These are phyloP conservation scores for Wickerhamomyces silvicola DNA, from an alignment of 805 yeast species.

Conservation along the genomic window DNA sequence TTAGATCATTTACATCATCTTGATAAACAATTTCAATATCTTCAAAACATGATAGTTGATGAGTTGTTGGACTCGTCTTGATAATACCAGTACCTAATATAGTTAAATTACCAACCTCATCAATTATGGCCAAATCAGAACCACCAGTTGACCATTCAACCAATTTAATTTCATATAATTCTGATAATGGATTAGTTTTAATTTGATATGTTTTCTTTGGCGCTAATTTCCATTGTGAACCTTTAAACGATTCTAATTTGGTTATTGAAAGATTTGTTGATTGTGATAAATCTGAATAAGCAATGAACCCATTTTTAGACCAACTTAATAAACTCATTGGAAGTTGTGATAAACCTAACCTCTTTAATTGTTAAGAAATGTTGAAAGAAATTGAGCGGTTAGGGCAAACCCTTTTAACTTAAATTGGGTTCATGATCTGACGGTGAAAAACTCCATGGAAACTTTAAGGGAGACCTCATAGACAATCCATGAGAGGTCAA, in stretches of 20 bases:
- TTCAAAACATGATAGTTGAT: conserved; percentile 18
- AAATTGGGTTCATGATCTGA: too few species aligned
- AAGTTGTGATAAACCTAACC: too few species aligned
- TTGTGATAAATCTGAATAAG: conserved; percentile 46
- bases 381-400: too few species aligned
- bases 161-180: conserved; percentile 31
- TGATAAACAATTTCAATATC: conserved; percentile 27
- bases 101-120: conserved; percentile 60
- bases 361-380: too few species aligned
- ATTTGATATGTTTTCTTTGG: conserved; percentile 18
- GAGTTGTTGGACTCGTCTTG: conserved; percentile 26
- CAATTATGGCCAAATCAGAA: conserved; percentile 76
- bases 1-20: conserved; percentile 28
- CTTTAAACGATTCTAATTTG: conserved; percentile 56
- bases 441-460: too few species aligned
- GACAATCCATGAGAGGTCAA: too few species aligned
- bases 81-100: conserved; percentile 46
- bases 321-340: too few species aligned
- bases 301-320: conserved; percentile 82
- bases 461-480: too few species aligned
- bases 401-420: too few species aligned
- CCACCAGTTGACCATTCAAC: conserved; percentile 76
- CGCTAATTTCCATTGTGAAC: conserved; percentile 65
- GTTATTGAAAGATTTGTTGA: conserved; percentile 27
- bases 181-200: conserved; percentile 19